Evolutionary conservation across 495 filamentous ascomycete genomes (phyloP).

Genomic region (Lophium mytilinum): DNA sequence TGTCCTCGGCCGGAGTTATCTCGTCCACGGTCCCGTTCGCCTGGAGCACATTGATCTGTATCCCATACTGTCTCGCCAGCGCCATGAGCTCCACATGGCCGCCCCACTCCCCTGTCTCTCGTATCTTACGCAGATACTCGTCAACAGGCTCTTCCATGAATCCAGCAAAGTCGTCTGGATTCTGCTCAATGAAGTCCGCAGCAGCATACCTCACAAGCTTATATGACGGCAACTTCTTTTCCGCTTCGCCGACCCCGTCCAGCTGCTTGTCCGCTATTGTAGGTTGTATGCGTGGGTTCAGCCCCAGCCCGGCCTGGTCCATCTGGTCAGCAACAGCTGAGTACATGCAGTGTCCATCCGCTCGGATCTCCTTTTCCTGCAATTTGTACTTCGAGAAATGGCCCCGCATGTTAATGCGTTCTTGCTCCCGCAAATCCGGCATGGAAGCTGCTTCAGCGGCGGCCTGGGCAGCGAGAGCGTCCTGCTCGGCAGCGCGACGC

Average conservation of each 20-base stretch:
- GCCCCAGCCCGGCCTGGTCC: conserved; percentile 38
- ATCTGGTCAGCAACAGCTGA: conserved; percentile 85
- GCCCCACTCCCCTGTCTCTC: conserved; percentile 92
- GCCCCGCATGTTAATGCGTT: conserved; percentile 59
- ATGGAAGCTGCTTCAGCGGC: conserved; percentile 64
- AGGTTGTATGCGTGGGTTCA: conserved; percentile 35
- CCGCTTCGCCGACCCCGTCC: background rate
- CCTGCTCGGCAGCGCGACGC: conserved; percentile 75
- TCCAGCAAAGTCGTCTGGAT: conserved; percentile 53
- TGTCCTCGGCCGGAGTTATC: conserved; percentile 48
- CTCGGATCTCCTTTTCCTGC: conserved; percentile 68
- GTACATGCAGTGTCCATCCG: conserved; percentile 96
- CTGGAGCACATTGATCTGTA: conserved; percentile 81
- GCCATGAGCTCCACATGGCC: conserved; percentile 85
- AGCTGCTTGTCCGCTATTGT: conserved; percentile 6
- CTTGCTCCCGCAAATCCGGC: conserved; percentile 64
- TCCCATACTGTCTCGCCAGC: conserved; percentile 70
- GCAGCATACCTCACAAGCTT: conserved; percentile 47
- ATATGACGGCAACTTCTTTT: conserved; percentile 36
- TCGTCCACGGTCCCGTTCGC: conserved; percentile 68
- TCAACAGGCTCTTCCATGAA: conserved; percentile 80
- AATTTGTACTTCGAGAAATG: conserved; percentile 55
- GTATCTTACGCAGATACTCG: conserved; percentile 65
- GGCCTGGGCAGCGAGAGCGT: conserved; percentile 57
- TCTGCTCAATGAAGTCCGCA: conserved; percentile 50